Percentiles rank a stretch among this genome's conserved stretches.
Conservation (phyloP, 495 filamentous ascomycete species). For the Penicillium parvum region DNA sequence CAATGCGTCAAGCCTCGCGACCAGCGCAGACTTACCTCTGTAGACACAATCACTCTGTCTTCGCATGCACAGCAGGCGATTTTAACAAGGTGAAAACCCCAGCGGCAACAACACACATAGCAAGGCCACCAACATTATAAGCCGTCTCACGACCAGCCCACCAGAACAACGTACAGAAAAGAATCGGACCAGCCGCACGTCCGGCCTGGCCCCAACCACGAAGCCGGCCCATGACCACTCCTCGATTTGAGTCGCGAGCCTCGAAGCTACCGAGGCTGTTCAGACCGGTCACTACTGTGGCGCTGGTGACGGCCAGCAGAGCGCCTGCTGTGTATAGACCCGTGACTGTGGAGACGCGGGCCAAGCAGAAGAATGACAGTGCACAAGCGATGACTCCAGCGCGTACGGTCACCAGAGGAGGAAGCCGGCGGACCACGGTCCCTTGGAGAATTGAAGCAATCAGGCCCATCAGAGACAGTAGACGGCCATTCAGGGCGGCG, state of each 20-base stretch:
- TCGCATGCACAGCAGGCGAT: slow-evolving; percentile 28
- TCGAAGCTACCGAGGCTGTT: slow-evolving; percentile 91
- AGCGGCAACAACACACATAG: slow-evolving; percentile 68
- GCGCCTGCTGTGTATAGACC: slow-evolving; percentile 78
- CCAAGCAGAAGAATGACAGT: slow-evolving; percentile 74
- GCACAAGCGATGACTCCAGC: slow-evolving; percentile 75
- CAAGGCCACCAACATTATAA: slow-evolving; percentile 72
- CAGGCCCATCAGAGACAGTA: slow-evolving; percentile 89
- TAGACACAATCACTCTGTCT: slow-evolving; percentile 7
- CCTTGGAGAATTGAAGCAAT: slow-evolving; percentile 90
- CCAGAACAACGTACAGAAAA: slow-evolving; percentile 98
- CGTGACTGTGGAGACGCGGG: slow-evolving; percentile 55
- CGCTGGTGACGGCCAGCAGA: slow-evolving; percentile 79
- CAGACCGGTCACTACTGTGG: slow-evolving; percentile 89
- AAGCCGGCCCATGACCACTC: slow-evolving; percentile 78
- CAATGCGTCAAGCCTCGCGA: neutral
- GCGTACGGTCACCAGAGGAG: slow-evolving; percentile 72
- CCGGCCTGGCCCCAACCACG: slow-evolving; percentile 86
- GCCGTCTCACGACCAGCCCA: slow-evolving; percentile 90
- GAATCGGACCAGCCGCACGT: slow-evolving; percentile 74
- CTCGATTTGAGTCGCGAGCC: slow-evolving; percentile 72
- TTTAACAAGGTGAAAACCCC: slow-evolving; percentile 67
- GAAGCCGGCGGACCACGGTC: slow-evolving; percentile 71
- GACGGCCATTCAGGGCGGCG: slow-evolving; percentile 74
- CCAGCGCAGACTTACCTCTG: neutral